Evolutionary conservation across 768 basidiomycete species (phyloP).

Genomic region (Collybia nuda): DNA sequence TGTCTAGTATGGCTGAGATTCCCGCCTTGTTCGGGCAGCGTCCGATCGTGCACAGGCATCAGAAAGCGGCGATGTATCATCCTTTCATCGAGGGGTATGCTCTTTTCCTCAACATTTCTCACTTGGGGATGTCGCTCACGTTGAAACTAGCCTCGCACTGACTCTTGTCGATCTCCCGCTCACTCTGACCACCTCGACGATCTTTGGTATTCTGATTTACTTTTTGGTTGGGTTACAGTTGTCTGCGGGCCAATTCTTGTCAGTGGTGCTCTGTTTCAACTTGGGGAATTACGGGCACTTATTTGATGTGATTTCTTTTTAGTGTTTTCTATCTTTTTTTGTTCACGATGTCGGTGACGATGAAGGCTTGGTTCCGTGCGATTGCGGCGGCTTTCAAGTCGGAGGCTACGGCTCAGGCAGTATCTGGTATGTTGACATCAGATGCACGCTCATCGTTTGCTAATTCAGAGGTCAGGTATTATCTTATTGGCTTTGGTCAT

Average conservation of each 20-base stretch:
- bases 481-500: slow-evolving; percentile 51
- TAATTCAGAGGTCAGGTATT: slow-evolving; percentile 18
- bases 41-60: slow-evolving; percentile 57
- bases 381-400: slow-evolving; percentile 59
- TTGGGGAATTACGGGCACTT: not conserved
- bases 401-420: slow-evolving; percentile 61
- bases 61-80: slow-evolving; percentile 62
- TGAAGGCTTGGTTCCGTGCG: slow-evolving; percentile 77
- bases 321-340: slow-evolving; percentile 62
- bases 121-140: not conserved
- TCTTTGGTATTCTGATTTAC: slow-evolving; percentile 55
- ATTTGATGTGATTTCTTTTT: not conserved
- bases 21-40: slow-evolving; percentile 62
- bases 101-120: slow-evolving; percentile 5
- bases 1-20: slow-evolving; percentile 65
- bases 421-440: slow-evolving; percentile 22
- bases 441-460: not conserved
- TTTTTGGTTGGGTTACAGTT: slow-evolving; percentile 60
- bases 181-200: slow-evolving; percentile 41
- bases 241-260: slow-evolving; percentile 66
- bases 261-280: not conserved
- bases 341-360: slow-evolving; percentile 56
- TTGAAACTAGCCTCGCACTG: slow-evolving; percentile 44
- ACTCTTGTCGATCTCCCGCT: slow-evolving; percentile 65
- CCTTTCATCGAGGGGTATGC: slow-evolving; percentile 44